Conservation (phyloP, 1,139 yeast species). For the Pichia cactophila region DNA sequence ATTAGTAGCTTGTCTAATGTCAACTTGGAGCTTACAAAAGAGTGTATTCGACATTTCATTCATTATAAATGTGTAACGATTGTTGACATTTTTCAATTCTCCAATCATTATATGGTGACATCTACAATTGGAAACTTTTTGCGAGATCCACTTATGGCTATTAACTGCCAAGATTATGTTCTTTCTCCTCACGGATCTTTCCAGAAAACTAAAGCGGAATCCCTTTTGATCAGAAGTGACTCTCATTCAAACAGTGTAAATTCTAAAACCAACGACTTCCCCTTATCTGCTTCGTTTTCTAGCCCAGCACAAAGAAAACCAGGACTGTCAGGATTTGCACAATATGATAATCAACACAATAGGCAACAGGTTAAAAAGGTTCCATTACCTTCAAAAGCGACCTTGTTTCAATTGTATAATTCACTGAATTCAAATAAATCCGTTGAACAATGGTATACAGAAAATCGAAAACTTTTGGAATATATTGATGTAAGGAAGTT, state of each 20-base stretch:
- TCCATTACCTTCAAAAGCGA: conserved; percentile 52
- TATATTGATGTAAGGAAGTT: conserved; percentile 78
- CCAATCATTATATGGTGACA: conserved; percentile 85
- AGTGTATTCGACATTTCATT: conserved; percentile 84
- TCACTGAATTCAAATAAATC: conserved; percentile 74
- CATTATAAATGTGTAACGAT: conserved; percentile 82
- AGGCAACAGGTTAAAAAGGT: conserved; percentile 5
- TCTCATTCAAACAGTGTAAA: conserved; percentile 14
- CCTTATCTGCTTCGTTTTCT: background rate
- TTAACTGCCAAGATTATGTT: conserved; percentile 81
- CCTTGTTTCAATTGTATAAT: conserved; percentile 67
- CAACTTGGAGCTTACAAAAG: conserved; percentile 68
- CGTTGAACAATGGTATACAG: conserved; percentile 72
- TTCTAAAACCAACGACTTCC: conserved; percentile 3
- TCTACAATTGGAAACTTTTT: conserved; percentile 65
- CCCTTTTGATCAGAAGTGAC: conserved; percentile 11
- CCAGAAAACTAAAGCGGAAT: conserved; percentile 8
- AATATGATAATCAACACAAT: background rate
- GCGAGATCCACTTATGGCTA: conserved; percentile 58
- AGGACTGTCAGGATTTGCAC: conserved; percentile 4
- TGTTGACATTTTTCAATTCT: conserved; percentile 81
- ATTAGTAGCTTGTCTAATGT: conserved; percentile 80
- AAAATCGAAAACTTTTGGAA: conserved; percentile 49
- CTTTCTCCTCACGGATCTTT: conserved; percentile 29
- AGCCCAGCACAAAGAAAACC: conserved; percentile 3